These are phyloP conservation scores for Venustampulla echinocandica DNA, from an alignment of 495 filamentous ascomycete species.

Conservation along the genomic window DNA sequence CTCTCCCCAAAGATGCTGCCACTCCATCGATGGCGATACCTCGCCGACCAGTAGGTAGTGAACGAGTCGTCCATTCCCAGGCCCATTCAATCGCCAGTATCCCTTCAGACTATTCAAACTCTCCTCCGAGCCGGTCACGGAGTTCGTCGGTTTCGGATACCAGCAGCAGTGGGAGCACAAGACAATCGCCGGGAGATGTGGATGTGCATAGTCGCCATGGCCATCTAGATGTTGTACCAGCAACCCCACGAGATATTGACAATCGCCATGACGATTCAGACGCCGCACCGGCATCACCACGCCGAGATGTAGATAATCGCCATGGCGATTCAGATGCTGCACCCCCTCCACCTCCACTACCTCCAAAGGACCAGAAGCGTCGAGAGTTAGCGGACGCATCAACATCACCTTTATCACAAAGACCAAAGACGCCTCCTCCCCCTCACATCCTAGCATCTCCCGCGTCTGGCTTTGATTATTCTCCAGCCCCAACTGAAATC, in stretches of 20 bases:
- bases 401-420: conserved; percentile 3
- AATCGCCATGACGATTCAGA: too few relatives aligned
- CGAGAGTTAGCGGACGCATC: neutral
- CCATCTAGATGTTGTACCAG: too few relatives aligned
- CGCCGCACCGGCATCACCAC: too few relatives aligned
- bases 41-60: conserved; percentile 16
- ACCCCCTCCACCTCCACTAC: conserved; percentile 13
- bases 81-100: conserved; percentile 7
- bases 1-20: conserved; percentile 12
- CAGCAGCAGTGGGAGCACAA: conserved; percentile 15
- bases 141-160: conserved; percentile 15
- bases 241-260: too few relatives aligned
- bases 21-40: conserved; percentile 10
- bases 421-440: neutral
- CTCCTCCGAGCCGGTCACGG: conserved; percentile 11
- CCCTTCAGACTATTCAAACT: conserved; percentile 18
- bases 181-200: conserved; percentile 18
- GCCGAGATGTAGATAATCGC: too few relatives aligned
- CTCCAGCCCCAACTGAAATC: conserved; percentile 16
- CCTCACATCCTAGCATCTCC: conserved; percentile 8
- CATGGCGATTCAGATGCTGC: conserved; percentile 19
- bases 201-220: too few relatives aligned
- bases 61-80: neutral
- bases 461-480: conserved; percentile 7
- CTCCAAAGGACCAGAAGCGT: conserved; percentile 12